phyloP scores from a whole-genome alignment of 306 rosid genomes.

The Dryas alaskensis region DNA sequence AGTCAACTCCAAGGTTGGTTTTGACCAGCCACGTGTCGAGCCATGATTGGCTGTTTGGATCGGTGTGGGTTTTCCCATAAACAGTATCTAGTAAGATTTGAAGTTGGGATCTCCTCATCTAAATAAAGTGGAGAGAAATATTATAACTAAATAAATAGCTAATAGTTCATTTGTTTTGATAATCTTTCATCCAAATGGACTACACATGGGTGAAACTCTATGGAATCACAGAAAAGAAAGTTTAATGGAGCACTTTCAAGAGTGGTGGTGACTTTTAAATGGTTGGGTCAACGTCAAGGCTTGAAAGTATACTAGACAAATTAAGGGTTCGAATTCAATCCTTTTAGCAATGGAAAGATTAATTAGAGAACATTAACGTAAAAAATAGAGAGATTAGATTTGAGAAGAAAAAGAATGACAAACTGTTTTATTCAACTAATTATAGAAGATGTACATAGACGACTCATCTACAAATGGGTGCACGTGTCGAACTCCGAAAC shows the following conservation, averaged over 20 bases:
- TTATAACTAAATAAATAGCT: too few species aligned
- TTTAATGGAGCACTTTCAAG: conserved; percentile 15
- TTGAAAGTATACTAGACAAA: neutral
- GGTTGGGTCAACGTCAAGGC: conserved; percentile 16
- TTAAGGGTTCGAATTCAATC: neutral
- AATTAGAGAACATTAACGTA: too few species aligned
- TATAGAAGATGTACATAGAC: conserved; percentile 55
- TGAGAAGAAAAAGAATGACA: conserved; percentile 47
- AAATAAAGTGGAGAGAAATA: too few species aligned
- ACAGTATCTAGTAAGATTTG: too few species aligned
- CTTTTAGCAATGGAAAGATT: neutral
- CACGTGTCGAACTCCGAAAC: conserved; percentile 45
- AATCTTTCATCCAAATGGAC: neutral
- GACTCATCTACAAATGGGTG: conserved; percentile 58
- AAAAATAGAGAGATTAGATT: neutral
- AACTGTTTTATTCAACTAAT: conserved; percentile 56
- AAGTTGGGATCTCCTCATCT: too few species aligned
- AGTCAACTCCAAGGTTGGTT: too few species aligned
- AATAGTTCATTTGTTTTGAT: too few species aligned
- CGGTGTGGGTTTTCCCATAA: too few species aligned
- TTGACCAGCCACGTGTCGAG: too few species aligned
- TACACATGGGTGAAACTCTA: neutral
- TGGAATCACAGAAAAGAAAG: conserved; percentile 5
- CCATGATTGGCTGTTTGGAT: too few species aligned
- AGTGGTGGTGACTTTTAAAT: conserved; percentile 5